Evolutionary conservation across 352 stramenopile species (phyloP).

Genomic region (Globisporangium heterothallicum): DNA sequence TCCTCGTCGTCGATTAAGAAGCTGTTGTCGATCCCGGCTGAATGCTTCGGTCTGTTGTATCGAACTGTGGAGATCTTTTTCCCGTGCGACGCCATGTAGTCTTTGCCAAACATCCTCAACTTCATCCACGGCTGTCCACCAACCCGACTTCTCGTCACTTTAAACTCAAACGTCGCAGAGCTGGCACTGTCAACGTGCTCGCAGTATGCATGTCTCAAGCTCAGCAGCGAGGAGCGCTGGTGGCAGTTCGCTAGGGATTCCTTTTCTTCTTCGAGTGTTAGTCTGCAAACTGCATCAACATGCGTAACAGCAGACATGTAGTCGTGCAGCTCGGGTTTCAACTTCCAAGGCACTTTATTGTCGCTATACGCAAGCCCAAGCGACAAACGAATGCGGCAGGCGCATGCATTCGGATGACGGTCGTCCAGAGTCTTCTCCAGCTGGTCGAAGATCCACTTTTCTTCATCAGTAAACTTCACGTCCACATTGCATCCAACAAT

Average conservation of each 20-base stretch:
- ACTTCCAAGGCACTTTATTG: conserved; percentile 88
- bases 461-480: conserved; percentile 92
- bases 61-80: conserved; percentile 80
- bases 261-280: conserved; percentile 93
- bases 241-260: conserved; percentile 82
- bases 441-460: conserved; percentile 97
- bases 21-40: conserved; percentile 39
- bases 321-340: conserved; percentile 69
- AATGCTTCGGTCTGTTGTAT: conserved; percentile 78
- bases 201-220: conserved; percentile 64
- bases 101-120: conserved; percentile 66
- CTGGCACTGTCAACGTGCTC: conserved; percentile 33
- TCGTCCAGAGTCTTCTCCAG: conserved; percentile 93
- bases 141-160: conserved; percentile 61
- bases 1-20: conserved; percentile 78
- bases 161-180: conserved; percentile 44
- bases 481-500: conserved; percentile 96
- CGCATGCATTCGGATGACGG: conserved; percentile 93
- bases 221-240: conserved; percentile 58
- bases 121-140: conserved; percentile 85
- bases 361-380: conserved; percentile 87
- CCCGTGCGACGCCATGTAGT: conserved; percentile 64
- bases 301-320: conserved; percentile 89
- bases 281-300: conserved; percentile 90
- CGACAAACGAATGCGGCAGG: conserved; percentile 89